A percentile compares a stretch with the other conserved stretches of the same genome.
These are phyloP conservation scores for Fusarium ramigenum DNA, from an alignment of 2,329 filamentous ascomycete genomes.

Conservation along the genomic window DNA sequence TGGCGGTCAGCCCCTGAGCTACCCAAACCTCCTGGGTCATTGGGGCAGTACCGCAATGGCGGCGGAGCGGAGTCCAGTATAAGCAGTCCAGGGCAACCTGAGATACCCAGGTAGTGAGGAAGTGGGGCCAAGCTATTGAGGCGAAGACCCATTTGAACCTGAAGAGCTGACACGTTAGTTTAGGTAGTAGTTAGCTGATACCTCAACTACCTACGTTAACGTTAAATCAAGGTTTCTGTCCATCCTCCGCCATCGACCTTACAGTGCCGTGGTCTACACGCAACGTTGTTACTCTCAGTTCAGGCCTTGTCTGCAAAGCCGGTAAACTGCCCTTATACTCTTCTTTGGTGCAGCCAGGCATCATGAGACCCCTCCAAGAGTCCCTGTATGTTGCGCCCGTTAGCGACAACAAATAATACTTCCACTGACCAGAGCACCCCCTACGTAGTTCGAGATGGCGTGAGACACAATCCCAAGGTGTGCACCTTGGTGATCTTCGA, in stretches of 20 bases:
- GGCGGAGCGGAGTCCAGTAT: neutral
- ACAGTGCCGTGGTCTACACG: neutral
- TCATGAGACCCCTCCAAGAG: conserved; percentile 52
- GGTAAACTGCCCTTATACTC: neutral
- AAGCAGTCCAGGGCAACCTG: conserved; percentile 8
- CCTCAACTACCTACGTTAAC: neutral
- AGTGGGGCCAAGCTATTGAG: conserved; percentile 31
- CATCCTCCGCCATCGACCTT: conserved; percentile 25
- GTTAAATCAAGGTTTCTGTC: conserved; percentile 17
- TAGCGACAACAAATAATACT: neutral
- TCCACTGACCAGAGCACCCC: conserved; percentile 36
- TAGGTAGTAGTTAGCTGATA: neutral
- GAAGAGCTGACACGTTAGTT: conserved; percentile 10
- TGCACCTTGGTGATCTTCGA: conserved; percentile 69
- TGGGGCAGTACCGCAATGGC: neutral
- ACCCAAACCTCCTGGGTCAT: neutral
- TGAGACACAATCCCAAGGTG: conserved; percentile 66
- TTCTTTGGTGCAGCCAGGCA: conserved; percentile 8
- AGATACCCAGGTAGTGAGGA: neutral
- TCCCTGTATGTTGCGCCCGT: conserved; percentile 46
- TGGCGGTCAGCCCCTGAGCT: conserved; percentile 31
- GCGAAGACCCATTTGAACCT: conserved; percentile 22
- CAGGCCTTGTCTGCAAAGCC: neutral
- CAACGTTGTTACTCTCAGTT: neutral
- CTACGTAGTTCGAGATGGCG: conserved; percentile 71